Evolutionary conservation across 176 grass and related monocot genomes (phyloP).

Genomic region (Pontederia crassipes): DNA sequence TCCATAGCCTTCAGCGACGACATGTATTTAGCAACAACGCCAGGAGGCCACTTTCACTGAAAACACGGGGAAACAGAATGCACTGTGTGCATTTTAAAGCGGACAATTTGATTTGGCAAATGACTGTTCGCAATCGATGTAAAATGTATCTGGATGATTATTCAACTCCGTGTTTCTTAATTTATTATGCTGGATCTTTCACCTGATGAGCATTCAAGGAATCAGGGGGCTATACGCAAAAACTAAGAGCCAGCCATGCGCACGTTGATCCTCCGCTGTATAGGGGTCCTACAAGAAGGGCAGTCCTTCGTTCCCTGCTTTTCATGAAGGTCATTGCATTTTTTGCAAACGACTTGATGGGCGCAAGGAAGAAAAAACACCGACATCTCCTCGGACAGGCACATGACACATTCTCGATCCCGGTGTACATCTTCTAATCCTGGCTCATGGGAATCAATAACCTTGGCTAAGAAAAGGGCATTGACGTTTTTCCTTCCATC

Average conservation of each 20-base stretch:
- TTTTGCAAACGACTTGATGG: slow-evolving; percentile 71
- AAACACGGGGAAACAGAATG: too few relatives aligned
- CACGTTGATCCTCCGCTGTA: slow-evolving; percentile 63
- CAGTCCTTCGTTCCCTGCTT: slow-evolving; percentile 96
- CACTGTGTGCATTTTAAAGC: too few relatives aligned
- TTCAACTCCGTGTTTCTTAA: not conserved
- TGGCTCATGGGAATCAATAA: slow-evolving; percentile 19
- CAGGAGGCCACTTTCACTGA: too few relatives aligned
- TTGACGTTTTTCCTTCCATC: slow-evolving; percentile 47
- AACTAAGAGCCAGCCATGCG: slow-evolving; percentile 30
- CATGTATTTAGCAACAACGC: too few relatives aligned
- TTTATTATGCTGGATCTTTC: not conserved
- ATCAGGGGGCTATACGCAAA: not conserved
- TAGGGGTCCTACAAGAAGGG: slow-evolving; percentile 71
- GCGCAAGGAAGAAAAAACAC: slow-evolving; percentile 78
- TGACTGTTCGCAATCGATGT: not conserved
- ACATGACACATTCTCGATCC: slow-evolving; percentile 88
- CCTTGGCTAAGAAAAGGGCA: slow-evolving; percentile 20
- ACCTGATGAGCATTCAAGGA: not conserved
- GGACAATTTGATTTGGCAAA: too few relatives aligned
- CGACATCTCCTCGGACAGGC: slow-evolving; percentile 88
- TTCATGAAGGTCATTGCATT: slow-evolving; percentile 71
- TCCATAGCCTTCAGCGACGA: too few relatives aligned
- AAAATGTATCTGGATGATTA: not conserved
- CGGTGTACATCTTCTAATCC: slow-evolving; percentile 63